phyloP scores from a whole-genome alignment of 495 filamentous ascomycete genomes.

The Cercophora samala region DNA sequence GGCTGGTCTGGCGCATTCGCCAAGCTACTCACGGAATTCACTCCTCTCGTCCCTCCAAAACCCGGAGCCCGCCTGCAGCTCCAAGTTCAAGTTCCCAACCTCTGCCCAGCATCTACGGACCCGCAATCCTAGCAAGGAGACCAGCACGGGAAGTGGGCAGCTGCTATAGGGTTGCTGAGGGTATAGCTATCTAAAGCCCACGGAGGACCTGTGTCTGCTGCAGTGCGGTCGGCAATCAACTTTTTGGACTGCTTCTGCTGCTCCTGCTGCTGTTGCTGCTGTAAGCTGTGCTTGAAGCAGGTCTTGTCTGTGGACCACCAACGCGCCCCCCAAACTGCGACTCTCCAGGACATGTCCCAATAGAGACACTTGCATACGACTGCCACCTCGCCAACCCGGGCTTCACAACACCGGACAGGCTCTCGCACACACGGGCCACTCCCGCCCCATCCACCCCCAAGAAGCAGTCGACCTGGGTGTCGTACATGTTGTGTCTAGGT shows the following conservation, averaged over 20 bases:
- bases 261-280: too few relatives aligned
- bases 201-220: conserved; percentile 1
- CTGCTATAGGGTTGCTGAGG: background rate
- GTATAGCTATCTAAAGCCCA: too few relatives aligned
- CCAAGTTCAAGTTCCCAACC: conserved; percentile 3
- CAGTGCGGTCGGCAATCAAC: background rate
- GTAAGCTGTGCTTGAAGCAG: background rate
- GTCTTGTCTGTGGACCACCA: conserved; percentile 19
- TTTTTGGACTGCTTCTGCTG: conserved; percentile 1
- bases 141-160: background rate
- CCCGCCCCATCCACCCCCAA: conserved; percentile 31
- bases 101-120: conserved; percentile 10
- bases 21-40: background rate
- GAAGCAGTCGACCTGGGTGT: conserved; percentile 25
- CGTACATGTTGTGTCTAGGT: conserved; percentile 26
- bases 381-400: conserved; percentile 35
- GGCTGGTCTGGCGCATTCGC: conserved; percentile 6
- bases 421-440: conserved; percentile 27
- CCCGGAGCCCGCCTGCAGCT: conserved; percentile 9
- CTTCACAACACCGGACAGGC: conserved; percentile 20
- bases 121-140: conserved; percentile 3
- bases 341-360: conserved; percentile 27
- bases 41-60: conserved; percentile 9
- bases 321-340: conserved; percentile 23
- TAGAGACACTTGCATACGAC: conserved; percentile 36